A percentile compares a stretch with the other conserved stretches of the same genome.
Evolutionary conservation across 2,329 filamentous ascomycete species (phyloP).

Genomic region (Colletotrichum melonis): DNA sequence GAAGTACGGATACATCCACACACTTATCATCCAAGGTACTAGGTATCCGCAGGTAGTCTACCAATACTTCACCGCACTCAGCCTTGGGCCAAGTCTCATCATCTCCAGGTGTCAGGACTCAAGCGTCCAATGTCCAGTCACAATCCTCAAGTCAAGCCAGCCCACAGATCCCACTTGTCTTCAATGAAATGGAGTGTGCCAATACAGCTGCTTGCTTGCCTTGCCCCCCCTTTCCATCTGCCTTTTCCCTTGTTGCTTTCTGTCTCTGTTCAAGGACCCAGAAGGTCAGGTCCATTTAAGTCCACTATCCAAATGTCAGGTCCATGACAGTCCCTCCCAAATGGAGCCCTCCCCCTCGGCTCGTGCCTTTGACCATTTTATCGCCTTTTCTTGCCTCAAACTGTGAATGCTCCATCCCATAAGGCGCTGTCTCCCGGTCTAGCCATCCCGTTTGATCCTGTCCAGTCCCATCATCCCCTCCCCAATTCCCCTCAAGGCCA

Average conservation of each 20-base stretch:
- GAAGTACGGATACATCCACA: neutral
- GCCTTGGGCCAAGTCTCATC: neutral
- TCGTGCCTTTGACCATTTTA: constrained; percentile 22
- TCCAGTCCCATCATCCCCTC: constrained; percentile 3
- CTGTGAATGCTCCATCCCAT: constrained; percentile 9
- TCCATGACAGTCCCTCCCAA: neutral
- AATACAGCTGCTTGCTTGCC: neutral
- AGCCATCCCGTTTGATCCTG: constrained; percentile 17
- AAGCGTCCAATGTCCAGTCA: neutral
- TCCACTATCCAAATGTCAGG: too few relatives aligned
- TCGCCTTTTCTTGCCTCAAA: constrained; percentile 25
- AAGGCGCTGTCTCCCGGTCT: neutral
- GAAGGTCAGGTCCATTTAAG: neutral
- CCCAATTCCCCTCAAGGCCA: neutral
- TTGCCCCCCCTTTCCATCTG: neutral
- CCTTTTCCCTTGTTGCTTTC: neutral
- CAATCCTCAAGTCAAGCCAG: neutral
- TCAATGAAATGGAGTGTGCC: neutral
- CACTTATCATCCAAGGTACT: neutral
- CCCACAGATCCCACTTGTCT: neutral
- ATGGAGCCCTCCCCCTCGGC: constrained; percentile 2
- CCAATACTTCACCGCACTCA: neutral
- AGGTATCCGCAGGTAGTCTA: neutral
- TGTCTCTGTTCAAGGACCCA: neutral
- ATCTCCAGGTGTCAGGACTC: neutral